A percentile compares a stretch with the other conserved stretches of the same genome.
These are phyloP conservation scores for Brassica napus DNA, from an alignment of 345 rosid genomes.

Conservation along the genomic window Da-Ae NC_063446.1:19684501-19685000, in stretches of 20 bases:
- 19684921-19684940: not conserved
- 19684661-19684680: not conserved
- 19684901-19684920: no score
- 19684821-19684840: no score
- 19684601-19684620: constrained; percentile 39
- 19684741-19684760: not conserved
- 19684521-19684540: constrained; percentile 2
- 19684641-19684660: no score
- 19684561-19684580: not conserved
- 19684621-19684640: no score
- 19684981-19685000: not conserved
- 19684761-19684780: not conserved
- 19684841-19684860: no score
- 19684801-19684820: no score
- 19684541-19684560: not conserved
- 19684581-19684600: not conserved
- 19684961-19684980: no score
- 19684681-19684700: not conserved
- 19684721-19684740: not conserved
- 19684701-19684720: no score
- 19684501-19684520: constrained; percentile 2
- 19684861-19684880: no score
- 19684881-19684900: no score
- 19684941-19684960: not conserved
- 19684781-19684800: not conserved